Conservation (phyloP, 345 rosid genomes). For the Euphorbia pulcherrima region DNA sequence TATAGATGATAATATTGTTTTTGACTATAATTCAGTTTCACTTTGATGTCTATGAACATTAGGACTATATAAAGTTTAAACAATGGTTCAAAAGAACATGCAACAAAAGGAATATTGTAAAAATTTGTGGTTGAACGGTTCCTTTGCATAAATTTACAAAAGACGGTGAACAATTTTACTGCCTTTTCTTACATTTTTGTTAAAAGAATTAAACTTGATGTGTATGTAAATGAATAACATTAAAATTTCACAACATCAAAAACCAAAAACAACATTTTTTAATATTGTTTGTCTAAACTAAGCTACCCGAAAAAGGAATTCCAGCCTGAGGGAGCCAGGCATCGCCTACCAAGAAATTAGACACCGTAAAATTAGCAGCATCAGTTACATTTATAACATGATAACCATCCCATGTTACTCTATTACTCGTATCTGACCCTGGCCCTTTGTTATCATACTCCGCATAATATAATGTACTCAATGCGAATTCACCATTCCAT, state of each 20-base stretch:
- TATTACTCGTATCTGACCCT: slow-evolving; percentile 48
- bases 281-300: slow-evolving; percentile 23
- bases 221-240: not conserved
- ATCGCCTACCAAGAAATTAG: slow-evolving; percentile 58
- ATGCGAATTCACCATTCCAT: slow-evolving; percentile 64
- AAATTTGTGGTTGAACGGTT: no score
- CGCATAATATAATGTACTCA: slow-evolving; percentile 66
- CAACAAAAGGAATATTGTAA: no score
- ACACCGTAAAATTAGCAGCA: slow-evolving; percentile 65
- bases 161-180: not conserved
- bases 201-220: not conserved
- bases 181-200: not conserved
- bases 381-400: slow-evolving; percentile 52
- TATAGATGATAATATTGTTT: no score
- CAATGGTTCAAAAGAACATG: no score
- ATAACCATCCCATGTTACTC: slow-evolving; percentile 75
- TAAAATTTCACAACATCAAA: not conserved
- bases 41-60: no score
- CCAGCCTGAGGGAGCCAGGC: slow-evolving; percentile 63
- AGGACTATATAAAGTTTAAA: no score
- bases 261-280: not conserved
- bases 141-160: not conserved
- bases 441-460: slow-evolving; percentile 65
- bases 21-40: no score
- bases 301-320: slow-evolving; percentile 45